Base-by-base conservation (phyloP, 1,139 yeast species). In the Lodderomyces jiufengensis region DNA sequence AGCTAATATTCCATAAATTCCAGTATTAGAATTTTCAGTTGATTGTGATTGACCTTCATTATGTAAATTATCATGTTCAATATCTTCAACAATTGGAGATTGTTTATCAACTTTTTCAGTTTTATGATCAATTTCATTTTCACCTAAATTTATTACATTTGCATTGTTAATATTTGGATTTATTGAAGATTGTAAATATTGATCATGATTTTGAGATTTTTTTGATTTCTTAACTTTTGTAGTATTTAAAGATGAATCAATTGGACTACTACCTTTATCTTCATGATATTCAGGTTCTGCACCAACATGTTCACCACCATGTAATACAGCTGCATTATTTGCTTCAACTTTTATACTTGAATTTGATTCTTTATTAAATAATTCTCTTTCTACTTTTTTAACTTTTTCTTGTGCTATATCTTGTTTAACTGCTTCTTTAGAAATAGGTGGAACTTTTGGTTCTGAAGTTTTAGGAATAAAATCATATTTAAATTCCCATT, bases 401-500 rank as follows among this genome's bases (percentile, higher is more conserved):
- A 59, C 65, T 46, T 60, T 63, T 36, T 63, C 67, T 14, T 62
- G 64, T 26, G 75, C 76, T 46, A 68, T 63, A 45, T 70, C 75
- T 41, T 66, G 75, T 43, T 66, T 59, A 27, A 74, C 70, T 2
- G 80, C 80, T 44, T 73, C 73, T 16, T 64, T 59, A 34, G 74
- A 67, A 37, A 74, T 58, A 4, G 80, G 76, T 7, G 80, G 80
- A 16, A 74, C 66, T 51, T 73, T 70, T 14, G 77, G 73, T 36
- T 67, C 67, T 9, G 63, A 38, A 11, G 60, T 61, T 45, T 64
- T 66, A 16, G 75, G 75, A 37, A 68, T 61, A 43, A 65, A 70
- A 50, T 70, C 75, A 49, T 75, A 74, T 49, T 70, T 73, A 58
- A 73, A 75, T 47, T 66, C 76, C 68, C 70, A 61, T 53, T 74